A percentile compares a stretch with the other conserved stretches of the same genome.
Conservation (phyloP, 495 filamentous ascomycete genomes). For the Penicillium pulvis region DNA sequence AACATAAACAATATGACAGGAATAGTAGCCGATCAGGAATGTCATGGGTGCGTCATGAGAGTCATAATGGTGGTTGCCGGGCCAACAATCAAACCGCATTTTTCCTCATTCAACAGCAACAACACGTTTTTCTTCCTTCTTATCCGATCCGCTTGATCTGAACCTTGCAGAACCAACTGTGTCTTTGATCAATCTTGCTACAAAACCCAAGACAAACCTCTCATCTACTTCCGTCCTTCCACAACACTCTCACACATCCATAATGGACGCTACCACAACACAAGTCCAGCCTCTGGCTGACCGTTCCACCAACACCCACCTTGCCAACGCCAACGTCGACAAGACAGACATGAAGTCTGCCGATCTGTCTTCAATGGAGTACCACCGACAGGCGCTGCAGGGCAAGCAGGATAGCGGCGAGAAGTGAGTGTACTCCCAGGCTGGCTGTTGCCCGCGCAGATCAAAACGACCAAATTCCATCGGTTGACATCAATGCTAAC, state of each 20-base stretch:
- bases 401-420: slow-evolving; percentile 65
- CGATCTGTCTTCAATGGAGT: slow-evolving; percentile 61
- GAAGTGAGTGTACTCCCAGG: slow-evolving; percentile 54
- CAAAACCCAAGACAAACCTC: slow-evolving; percentile 5
- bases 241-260: slow-evolving; percentile 8
- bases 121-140: slow-evolving; percentile 31
- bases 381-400: slow-evolving; percentile 77
- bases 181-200: slow-evolving; percentile 4
- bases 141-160: slow-evolving; percentile 27
- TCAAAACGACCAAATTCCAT: too few relatives aligned
- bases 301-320: slow-evolving; percentile 49
- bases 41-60: slow-evolving; percentile 18
- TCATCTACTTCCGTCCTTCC: background rate
- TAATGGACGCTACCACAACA: slow-evolving; percentile 39
- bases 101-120: slow-evolving; percentile 28
- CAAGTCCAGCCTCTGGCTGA: slow-evolving; percentile 43
- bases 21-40: slow-evolving; percentile 1
- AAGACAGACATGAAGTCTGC: slow-evolving; percentile 39
- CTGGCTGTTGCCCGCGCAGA: background rate
- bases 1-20: background rate
- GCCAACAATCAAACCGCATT: slow-evolving; percentile 47
- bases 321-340: slow-evolving; percentile 29
- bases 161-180: slow-evolving; percentile 2
- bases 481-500: background rate
- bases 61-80: slow-evolving; percentile 32